Evolutionary conservation across 2,329 filamentous ascomycete genomes (phyloP), one percentile per base, ranked within the genome.

Genomic region (Alternaria atra): DNA sequence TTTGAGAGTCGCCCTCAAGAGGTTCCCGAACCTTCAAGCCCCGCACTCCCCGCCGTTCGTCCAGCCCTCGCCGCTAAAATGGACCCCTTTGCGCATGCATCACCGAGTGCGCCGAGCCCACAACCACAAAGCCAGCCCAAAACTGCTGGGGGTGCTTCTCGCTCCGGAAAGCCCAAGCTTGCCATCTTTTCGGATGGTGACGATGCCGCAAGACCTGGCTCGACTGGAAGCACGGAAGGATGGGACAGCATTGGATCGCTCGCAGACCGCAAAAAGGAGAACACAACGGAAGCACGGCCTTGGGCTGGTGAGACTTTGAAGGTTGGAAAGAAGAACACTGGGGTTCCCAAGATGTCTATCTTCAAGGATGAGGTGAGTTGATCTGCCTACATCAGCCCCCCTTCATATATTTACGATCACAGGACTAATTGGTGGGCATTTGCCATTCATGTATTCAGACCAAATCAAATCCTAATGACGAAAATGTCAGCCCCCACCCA

Each of bases 281-380:
- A 99, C 74, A 84, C 85, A 6, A 83, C 94, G 67, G 93, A 94
- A 76, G 88, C 94, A 10, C 94, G 91, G 75, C 93, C 94, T 20
- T 97, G 94, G 95, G 91, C 85, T 10, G 95, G 95, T 27, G 93
- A 98, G 82, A 97, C 91, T 40, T 81, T 99, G 69, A 92, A 94
- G 79, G 91, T 89, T 3, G 93, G 91, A 42, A 94, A 93, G 71
- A 95, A 92, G 82, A 92, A 92, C 81, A 87, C 84, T 43, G 88
- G 85, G 32, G 86, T 85, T 55, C 85, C 90, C 55, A 98, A 97
- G 84, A 91, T 99, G 89, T 84, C 90, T 74, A 87, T 99, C 46
- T 99, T 97, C 84, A 94, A 92, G 84, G 95, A 99, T 85, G 85
- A 91, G 91, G 95, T 99, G 90, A 90, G 93, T 86, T 77, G 39